These are phyloP conservation scores for Penicillium cinerascens DNA, from an alignment of 495 filamentous ascomycete genomes.

Conservation along the genomic window DNA sequence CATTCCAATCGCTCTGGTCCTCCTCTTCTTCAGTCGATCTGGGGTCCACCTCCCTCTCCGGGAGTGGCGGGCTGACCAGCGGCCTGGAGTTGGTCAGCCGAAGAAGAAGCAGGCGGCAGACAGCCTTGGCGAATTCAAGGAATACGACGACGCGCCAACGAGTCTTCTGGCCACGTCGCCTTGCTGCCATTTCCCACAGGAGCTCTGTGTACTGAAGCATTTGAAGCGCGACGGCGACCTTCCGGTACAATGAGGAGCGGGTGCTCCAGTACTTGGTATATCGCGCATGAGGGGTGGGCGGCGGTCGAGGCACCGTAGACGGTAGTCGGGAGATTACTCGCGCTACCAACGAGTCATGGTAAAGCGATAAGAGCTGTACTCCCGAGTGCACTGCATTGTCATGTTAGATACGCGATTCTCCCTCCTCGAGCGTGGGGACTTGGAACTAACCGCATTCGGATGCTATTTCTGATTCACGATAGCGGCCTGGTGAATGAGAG, in stretches of 20 bases:
- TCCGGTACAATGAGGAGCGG: slow-evolving; percentile 69
- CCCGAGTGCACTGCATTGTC: slow-evolving; percentile 64
- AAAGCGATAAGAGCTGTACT: slow-evolving; percentile 86
- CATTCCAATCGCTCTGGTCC: slow-evolving; percentile 40
- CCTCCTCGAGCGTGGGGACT: slow-evolving; percentile 1
- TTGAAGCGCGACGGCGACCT: slow-evolving; percentile 74
- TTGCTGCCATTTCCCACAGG: slow-evolving; percentile 81
- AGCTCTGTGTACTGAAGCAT: slow-evolving; percentile 92
- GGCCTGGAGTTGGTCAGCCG: slow-evolving; percentile 80
- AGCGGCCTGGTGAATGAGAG: slow-evolving; percentile 60
- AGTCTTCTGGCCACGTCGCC: slow-evolving; percentile 74
- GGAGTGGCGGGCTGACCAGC: slow-evolving; percentile 77
- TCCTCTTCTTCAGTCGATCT: slow-evolving; percentile 58
- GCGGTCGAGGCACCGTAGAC: slow-evolving; percentile 38
- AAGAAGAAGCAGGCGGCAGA: slow-evolving; percentile 79
- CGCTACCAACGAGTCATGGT: slow-evolving; percentile 87
- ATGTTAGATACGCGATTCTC: slow-evolving; percentile 1
- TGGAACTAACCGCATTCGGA: slow-evolving; percentile 69
- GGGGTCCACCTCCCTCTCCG: slow-evolving; percentile 75
- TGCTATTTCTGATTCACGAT: slow-evolving; percentile 87
- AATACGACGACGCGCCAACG: slow-evolving; percentile 89
- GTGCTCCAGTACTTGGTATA: slow-evolving; percentile 89
- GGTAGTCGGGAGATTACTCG: slow-evolving; percentile 53
- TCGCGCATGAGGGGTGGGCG: slow-evolving; percentile 73
- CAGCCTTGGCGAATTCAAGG: slow-evolving; percentile 80